Base-by-base conservation (phyloP, 805 yeast genomes). In the Candida ipomoeae region DNA sequence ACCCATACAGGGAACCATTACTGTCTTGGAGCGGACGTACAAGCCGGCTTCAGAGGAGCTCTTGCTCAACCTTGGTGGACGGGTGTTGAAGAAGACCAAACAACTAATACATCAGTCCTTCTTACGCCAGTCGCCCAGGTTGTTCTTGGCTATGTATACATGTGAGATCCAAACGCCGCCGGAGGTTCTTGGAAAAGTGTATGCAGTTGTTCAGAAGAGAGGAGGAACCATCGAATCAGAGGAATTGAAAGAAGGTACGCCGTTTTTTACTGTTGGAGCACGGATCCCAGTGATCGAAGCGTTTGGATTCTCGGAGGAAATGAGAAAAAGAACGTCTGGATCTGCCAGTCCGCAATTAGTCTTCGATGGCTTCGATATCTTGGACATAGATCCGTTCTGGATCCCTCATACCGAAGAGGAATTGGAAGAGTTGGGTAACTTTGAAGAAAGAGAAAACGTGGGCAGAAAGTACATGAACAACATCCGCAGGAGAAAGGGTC, bases 201-300 rank as follows among this genome's bases (percentile, higher is more conserved):
- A 94, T 63, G 94, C 90, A 0, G 98, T 92, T 17, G 89, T 94
- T 21, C 96, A 95, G 56, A 82, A 82, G 60, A 78, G 97, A 61
- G 84, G 87, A 37, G 99, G 99, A 29, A 71, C 80, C 46, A 87
- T 94, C 49, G 78, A 85, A 2, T 81, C 90, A 3, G 99, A 94
- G 67, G 99, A 94, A 64, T 83, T 94, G 89, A 91, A 94, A 62
- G 99, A 94, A 65, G 99, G 99, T 8, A 94, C 99, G 0, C 97
- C 98, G 18, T 90, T 92, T 60, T 94, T 94, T 75, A 87, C 87
- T 29, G 82, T 94, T 50, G 82, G 78, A 17, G 96, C 98, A 0
- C 73, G 82, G 48, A 75, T 94, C 21, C 99, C 99, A 0, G 97
- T 94, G 21, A 86, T 88, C 7, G 97, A 92, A 65, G 96, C 97